phyloP scores from a whole-genome alignment of 257 asterid genomes.

The Scutellaria minor region DNA sequence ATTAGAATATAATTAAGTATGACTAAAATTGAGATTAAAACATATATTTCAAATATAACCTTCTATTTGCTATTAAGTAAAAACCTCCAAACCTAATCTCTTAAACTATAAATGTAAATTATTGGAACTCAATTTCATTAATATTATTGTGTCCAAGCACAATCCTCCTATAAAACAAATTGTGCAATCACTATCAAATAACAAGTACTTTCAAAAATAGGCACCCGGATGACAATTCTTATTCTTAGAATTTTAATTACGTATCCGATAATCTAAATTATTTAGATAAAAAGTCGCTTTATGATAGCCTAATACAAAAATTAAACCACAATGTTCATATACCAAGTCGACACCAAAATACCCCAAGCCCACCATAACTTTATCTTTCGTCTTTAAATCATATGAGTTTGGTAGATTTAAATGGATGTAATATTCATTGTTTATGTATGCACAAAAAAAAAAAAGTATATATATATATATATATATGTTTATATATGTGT shows the following conservation, averaged over 20 bases:
- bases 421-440: not conserved
- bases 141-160: not conserved
- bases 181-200: not conserved
- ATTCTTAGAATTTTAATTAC: conserved; percentile 5
- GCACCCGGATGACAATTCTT: not conserved
- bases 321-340: conserved; percentile 19
- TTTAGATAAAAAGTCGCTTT: conserved; percentile 26
- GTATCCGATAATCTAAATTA: not conserved
- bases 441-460: not conserved
- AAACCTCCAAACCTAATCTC: no score
- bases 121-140: no score
- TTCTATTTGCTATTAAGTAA: no score
- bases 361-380: conserved; percentile 6
- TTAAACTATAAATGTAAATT: no score
- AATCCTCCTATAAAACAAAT: not conserved
- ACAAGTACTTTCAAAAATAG: not conserved
- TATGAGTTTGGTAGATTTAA: not conserved
- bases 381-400: not conserved
- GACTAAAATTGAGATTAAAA: no score
- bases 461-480: no score
- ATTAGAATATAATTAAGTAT: no score
- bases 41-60: no score
- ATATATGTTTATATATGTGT: no score
- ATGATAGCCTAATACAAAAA: not conserved
- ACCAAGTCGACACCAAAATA: not conserved